Evolutionary conservation across 352 stramenopile genomes (phyloP), one percentile per base, ranked within the genome.

Genomic region (Pelagophyceae sp.): DNA sequence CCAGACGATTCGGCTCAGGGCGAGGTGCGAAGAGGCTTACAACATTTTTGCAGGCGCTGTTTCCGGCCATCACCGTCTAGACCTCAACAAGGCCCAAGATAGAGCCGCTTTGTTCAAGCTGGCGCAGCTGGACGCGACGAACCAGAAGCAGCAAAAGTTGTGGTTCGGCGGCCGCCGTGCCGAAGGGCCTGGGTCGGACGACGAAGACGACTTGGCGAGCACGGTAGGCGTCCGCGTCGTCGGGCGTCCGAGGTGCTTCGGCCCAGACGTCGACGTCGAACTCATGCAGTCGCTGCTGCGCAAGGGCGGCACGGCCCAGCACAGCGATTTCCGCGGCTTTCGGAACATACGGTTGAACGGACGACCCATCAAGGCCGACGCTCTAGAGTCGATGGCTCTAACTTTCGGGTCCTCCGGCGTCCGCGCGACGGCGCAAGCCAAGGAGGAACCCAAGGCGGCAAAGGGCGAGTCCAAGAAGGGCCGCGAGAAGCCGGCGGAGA

Each of bases 31-130:
- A 11, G 15, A 1, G 17, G 67, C 67, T 0, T 58, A 35, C 37
- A 20, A 27, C 35, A 54, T 74, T 31, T 74, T 74, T 31, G 25
- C 37, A 19, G 67, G 84, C 0, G 87, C 91, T 58, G 72, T 78
- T 23, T 86, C 88, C 45, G 77, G 91, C 38, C 76, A 90, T 37
- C 85, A 82, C 75, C 85, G 90, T 65, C 71, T 92, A 20, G 78
- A 91, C 45, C 71, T 80, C 35, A 81, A 91, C 27, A 84, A 82
- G 51, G 87, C 80, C 78, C 85, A 85, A 70, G 88, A 88, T 77
- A 89, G 89, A 69, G 76, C 81, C 1, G 86, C 90, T 64, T 83
- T 90, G 58, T 82, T 83, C 37, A 87, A 91, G 25, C 78, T 83
- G 0, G 40, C 70, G 3, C 83, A 87, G 72, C 90, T 90, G 60